A percentile compares a stretch with the other conserved stretches of the same genome.
phyloP scores from a whole-genome alignment of 805 yeast species.

The Clavispora asparagi region DNA sequence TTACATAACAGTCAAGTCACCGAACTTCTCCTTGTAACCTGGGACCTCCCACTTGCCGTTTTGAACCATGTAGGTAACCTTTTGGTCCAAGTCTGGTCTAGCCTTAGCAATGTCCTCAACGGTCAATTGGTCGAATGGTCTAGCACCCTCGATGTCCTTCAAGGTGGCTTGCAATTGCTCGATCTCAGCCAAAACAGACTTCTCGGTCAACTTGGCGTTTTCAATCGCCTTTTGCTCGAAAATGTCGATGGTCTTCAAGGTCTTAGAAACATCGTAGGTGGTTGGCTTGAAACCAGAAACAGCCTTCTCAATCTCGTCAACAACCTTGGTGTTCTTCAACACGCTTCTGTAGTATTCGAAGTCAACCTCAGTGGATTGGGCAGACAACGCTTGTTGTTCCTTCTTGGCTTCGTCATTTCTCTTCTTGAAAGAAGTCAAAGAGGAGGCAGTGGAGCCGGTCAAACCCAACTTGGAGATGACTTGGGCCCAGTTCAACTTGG shows the following conservation, averaged over 20 bases:
- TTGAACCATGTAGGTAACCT: constrained; percentile 90
- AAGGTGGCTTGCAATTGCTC: constrained; percentile 81
- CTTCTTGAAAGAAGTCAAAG: constrained; percentile 91
- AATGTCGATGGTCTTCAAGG: constrained; percentile 84
- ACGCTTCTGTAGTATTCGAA: constrained; percentile 73
- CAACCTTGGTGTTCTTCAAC: constrained; percentile 76
- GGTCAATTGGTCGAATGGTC: constrained; percentile 96
- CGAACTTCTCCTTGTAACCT: constrained; percentile 97
- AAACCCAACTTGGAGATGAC: constrained; percentile 83
- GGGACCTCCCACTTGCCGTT: constrained; percentile 98
- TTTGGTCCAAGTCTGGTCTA: constrained; percentile 95
- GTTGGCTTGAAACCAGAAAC: constrained; percentile 75
- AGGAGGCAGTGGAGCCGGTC: constrained; percentile 85
- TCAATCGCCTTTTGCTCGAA: constrained; percentile 94
- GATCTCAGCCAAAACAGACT: constrained; percentile 81
- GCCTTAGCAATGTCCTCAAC: constrained; percentile 93
- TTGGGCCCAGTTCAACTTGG: constrained; percentile 94
- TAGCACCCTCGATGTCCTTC: constrained; percentile 90
- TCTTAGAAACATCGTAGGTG: constrained; percentile 81
- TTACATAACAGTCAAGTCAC: constrained; percentile 91
- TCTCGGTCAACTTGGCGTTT: constrained; percentile 91
- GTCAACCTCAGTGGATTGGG: constrained; percentile 75
- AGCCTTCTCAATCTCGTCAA: constrained; percentile 75
- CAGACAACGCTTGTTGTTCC: constrained; percentile 61
- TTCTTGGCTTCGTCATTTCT: constrained; percentile 97